phyloP scores from a whole-genome alignment of 257 asterid species.

The Salvia miltiorrhiza region DNA sequence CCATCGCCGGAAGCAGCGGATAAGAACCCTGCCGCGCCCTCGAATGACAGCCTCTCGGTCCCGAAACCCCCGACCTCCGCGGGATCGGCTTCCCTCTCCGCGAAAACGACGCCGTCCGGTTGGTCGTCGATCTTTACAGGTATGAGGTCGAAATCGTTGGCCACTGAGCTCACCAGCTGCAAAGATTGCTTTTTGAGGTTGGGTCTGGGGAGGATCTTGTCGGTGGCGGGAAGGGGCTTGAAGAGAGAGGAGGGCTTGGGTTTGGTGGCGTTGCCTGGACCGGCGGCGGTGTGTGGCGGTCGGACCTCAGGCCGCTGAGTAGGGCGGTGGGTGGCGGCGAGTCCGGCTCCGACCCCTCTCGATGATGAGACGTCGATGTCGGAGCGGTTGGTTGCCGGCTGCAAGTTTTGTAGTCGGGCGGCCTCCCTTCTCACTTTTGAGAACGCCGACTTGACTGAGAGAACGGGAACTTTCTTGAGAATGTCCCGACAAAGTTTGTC shows the following conservation, averaged over 20 bases:
- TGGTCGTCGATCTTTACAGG: constrained; percentile 64
- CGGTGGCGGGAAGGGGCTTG: constrained; percentile 22
- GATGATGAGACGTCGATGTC: too few relatives aligned
- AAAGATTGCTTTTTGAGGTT: constrained; percentile 21
- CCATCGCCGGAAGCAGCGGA: constrained; percentile 40
- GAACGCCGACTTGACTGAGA: too few relatives aligned
- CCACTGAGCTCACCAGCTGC: constrained; percentile 32
- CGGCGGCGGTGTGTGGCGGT: too few relatives aligned
- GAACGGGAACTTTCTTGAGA: too few relatives aligned
- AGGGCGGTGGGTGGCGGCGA: too few relatives aligned
- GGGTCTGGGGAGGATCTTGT: constrained; percentile 17
- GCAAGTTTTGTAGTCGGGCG: too few relatives aligned
- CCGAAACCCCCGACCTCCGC: constrained; percentile 63
- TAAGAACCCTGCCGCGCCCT: constrained; percentile 49
- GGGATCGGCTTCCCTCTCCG: constrained; percentile 36
- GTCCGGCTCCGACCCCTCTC: too few relatives aligned
- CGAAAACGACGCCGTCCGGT: constrained; percentile 42
- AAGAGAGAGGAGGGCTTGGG: constrained; percentile 17
- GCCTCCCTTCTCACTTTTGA: too few relatives aligned
- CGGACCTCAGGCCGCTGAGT: too few relatives aligned
- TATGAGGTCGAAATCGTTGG: constrained; percentile 39
- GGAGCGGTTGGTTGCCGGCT: too few relatives aligned
- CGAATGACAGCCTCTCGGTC: constrained; percentile 56
- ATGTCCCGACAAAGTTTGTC: too few relatives aligned
- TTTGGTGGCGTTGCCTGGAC: too few relatives aligned